Base-by-base conservation (phyloP, 306 rosid species). In the Acmispon strigosus region DNA sequence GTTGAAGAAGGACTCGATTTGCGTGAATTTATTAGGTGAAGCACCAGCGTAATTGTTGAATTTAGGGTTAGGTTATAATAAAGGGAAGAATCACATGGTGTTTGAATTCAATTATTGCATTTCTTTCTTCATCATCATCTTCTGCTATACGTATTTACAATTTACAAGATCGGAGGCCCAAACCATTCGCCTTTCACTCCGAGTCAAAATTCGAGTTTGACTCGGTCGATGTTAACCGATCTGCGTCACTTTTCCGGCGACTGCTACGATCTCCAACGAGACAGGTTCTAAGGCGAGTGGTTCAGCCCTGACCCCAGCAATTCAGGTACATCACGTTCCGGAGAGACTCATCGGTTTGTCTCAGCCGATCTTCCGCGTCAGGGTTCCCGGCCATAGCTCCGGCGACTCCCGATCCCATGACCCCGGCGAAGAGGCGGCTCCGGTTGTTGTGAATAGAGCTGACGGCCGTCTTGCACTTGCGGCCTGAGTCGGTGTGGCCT, bases 301-400 rank as follows among this genome's bases (percentile, higher is more conserved):
- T 3, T 84, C 72, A 93, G 61, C 92, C 95, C 71, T 84, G 95
- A 6, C 98, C 98, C 98, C 97, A 94, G 72, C 98, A 94, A 70
- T 81, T 94, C 83, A 90, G 55, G 88, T 87, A 94, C 98, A 93
- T 93, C 20, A 94, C 97, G 67, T 82, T 71, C 72, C 84, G 77
- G 34, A 94, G 84, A 71, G 96, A 90, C 59, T 94, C 98, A 16
- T 93, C 96, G 6, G 90, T 54, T 29, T 87, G 87, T 29, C 19
- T 66, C 34, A 61, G 69, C n/a, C 65, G 74, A 3, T 83, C 81
- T 0, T 73, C 82, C 20, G 18, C 84, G 18, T 86, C 89, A 8
- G 80, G 39, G 32, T 6, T 83, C 24, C 76, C 86, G 20, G 32
- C 0, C 36, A 53, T 6, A 0, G 63, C 20, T 32, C 78, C 79